Conservation (phyloP, 305 asterid genomes). For the Petunia hybrid region DNA sequence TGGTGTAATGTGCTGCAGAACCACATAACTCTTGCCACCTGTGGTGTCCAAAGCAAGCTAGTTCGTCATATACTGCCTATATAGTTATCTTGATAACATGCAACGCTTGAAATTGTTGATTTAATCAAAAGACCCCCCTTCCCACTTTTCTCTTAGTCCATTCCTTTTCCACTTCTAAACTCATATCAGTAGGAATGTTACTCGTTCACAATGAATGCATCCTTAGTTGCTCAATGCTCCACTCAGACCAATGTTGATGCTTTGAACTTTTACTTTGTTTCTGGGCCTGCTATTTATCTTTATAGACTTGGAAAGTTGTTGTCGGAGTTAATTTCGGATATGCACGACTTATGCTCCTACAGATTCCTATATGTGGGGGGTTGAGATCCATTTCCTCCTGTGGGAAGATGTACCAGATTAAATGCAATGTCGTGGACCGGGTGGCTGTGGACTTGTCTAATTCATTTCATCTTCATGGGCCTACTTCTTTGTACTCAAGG, state of each 20-base stretch:
- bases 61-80: neutral
- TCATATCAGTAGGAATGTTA: neutral
- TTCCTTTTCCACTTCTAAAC: neutral
- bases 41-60: neutral
- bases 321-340: constrained; percentile 18
- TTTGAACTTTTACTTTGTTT: constrained; percentile 3
- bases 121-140: neutral
- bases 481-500: constrained; percentile 47
- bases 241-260: neutral
- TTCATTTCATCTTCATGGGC: constrained; percentile 39
- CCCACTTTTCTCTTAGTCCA: constrained; percentile 9
- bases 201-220: neutral
- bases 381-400: constrained; percentile 52
- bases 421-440: constrained; percentile 53
- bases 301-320: neutral
- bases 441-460: constrained; percentile 40
- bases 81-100: neutral
- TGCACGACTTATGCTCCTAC: constrained; percentile 40
- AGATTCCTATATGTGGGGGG: constrained; percentile 68
- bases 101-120: neutral
- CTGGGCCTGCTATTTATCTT: neutral
- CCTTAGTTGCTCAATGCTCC: neutral
- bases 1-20: neutral
- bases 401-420: constrained; percentile 54
- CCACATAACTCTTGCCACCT: neutral